Evolutionary conservation across 2,329 filamentous ascomycete species (phyloP).

Genomic region (Gnomoniopsis smithogilvyi): DNA sequence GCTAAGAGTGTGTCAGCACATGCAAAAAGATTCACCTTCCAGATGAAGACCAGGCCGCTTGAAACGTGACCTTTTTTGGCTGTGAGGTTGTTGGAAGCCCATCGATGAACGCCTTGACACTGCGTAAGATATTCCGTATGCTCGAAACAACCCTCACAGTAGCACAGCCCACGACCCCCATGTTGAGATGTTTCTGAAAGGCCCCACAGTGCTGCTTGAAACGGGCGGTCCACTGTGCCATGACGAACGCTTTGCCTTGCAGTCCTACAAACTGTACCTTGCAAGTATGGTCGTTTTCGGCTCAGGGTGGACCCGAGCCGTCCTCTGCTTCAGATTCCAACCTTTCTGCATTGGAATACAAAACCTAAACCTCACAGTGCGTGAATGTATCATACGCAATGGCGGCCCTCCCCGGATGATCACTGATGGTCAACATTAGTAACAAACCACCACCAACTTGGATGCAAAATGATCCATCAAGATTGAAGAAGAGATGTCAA

Average conservation of each 20-base stretch:
- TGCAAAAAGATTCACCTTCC: too few relatives aligned
- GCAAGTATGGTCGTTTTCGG: slow-evolving; percentile 1
- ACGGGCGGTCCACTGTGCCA: slow-evolving; percentile 1
- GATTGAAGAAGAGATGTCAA: background rate
- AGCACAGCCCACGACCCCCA: background rate
- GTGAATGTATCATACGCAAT: too few relatives aligned
- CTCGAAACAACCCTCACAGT: too few relatives aligned
- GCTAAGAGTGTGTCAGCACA: too few relatives aligned
- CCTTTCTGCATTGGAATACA: background rate
- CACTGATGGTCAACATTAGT: background rate
- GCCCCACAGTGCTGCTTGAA: slow-evolving; percentile 6
- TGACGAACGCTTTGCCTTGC: slow-evolving; percentile 1
- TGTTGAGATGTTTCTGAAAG: background rate
- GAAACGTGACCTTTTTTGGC: too few relatives aligned
- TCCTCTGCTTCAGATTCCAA: slow-evolving; percentile 6
- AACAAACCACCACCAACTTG: too few relatives aligned
- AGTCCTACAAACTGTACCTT: background rate
- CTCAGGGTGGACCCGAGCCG: background rate
- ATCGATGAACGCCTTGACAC: too few relatives aligned
- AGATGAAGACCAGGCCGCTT: too few relatives aligned
- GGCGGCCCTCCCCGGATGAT: background rate
- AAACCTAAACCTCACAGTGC: slow-evolving; percentile 11
- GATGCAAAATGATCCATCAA: background rate
- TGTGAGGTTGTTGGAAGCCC: too few relatives aligned
- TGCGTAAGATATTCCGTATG: too few relatives aligned